phyloP scores from a whole-genome alignment of 1,139 yeast genomes.

The Hyphopichia pseudoburtonii region DNA sequence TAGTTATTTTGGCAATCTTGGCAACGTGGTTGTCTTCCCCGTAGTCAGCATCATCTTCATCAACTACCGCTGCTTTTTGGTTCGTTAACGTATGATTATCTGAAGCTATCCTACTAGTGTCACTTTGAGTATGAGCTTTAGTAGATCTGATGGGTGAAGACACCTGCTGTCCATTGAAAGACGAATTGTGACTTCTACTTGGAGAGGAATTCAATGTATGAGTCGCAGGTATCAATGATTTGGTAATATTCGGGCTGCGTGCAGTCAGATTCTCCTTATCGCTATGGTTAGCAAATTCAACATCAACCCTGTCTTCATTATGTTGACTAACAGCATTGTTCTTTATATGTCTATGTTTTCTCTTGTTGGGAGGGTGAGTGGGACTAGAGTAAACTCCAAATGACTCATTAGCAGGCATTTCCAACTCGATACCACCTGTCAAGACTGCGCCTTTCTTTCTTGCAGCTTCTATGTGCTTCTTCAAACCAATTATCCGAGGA shows the following conservation, averaged over 20 bases:
- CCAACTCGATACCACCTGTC: background rate
- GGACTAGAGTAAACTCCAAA: slow-evolving; percentile 3
- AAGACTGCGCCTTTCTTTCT: background rate
- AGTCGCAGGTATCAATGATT: too few relatives aligned
- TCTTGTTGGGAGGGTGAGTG: slow-evolving; percentile 2
- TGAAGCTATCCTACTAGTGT: slow-evolving; percentile 10
- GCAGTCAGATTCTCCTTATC: slow-evolving; percentile 2
- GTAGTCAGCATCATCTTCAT: too few relatives aligned
- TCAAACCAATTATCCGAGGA: background rate
- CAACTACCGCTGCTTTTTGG: too few relatives aligned
- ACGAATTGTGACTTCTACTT: background rate
- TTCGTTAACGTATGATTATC: too few relatives aligned
- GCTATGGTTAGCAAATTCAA: background rate
- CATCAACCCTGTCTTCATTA: too few relatives aligned
- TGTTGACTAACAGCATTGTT: too few relatives aligned
- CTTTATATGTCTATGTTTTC: background rate
- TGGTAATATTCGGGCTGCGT: too few relatives aligned
- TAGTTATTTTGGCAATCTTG: slow-evolving; percentile 24
- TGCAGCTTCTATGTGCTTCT: background rate
- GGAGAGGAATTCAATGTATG: slow-evolving; percentile 5
- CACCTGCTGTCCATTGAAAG: slow-evolving; percentile 1
- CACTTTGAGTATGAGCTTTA: slow-evolving; percentile 8
- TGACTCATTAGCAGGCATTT: slow-evolving; percentile 1
- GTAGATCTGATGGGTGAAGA: slow-evolving; percentile 6
- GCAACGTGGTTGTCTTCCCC: slow-evolving; percentile 6